A percentile compares a stretch with the other conserved stretches of the same genome.
Evolutionary conservation across 164 flowering plant species (phyloP).

Genomic region (Macadamia integrifolia): DNA sequence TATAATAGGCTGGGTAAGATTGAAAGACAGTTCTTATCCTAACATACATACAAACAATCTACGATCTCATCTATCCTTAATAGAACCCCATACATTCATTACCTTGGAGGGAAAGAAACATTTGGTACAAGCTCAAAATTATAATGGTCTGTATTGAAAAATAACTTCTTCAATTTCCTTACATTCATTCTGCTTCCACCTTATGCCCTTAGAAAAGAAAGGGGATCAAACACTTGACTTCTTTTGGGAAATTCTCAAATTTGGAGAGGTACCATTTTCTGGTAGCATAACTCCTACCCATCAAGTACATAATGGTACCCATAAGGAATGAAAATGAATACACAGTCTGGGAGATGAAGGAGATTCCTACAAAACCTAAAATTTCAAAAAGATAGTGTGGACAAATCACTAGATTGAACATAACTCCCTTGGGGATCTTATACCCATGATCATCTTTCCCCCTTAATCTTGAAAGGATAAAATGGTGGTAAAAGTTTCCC

Average conservation of each 20-base stretch:
- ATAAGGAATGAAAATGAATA: conserved; percentile 32
- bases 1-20: too few species aligned
- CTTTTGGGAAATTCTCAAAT: conserved; percentile 54
- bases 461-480: conserved; percentile 49
- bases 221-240: conserved; percentile 60
- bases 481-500: conserved; percentile 75
- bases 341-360: conserved; percentile 53
- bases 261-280: conserved; percentile 65
- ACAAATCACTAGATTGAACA: conserved; percentile 57
- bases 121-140: too few species aligned
- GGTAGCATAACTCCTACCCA: conserved; percentile 61
- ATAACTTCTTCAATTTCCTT: too few species aligned
- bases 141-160: too few species aligned
- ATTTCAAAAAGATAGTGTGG: conserved; percentile 79
- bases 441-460: conserved; percentile 34
- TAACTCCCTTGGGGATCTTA: conserved; percentile 62
- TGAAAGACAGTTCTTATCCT: too few species aligned
- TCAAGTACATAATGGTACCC: conserved; percentile 39
- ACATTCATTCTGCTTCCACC: background rate
- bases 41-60: too few species aligned
- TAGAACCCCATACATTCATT: too few species aligned
- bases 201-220: conserved; percentile 37
- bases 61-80: too few species aligned
- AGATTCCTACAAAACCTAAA: conserved; percentile 40
- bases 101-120: too few species aligned